Evolutionary conservation across 73 alveolate species (phyloP), one percentile per base, ranked within the genome.

Genomic region (Symbiodinium pilosum): DNA sequence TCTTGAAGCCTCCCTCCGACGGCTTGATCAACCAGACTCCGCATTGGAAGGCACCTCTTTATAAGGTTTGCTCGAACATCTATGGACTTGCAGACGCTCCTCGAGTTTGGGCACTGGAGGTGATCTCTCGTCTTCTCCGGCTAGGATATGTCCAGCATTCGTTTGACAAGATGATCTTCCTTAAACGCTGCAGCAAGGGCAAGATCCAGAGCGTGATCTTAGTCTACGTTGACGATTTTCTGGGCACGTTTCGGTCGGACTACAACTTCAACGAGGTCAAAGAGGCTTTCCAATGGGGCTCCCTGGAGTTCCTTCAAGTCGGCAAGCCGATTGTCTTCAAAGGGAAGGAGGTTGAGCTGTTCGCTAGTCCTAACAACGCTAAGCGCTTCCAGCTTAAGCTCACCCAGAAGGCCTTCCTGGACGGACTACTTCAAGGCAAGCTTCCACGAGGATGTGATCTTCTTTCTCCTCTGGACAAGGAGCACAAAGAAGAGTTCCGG

Each of bases 311-410:
- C 26, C 83, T 47, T 44, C 28, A 59, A 0, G 38, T 1, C 20
- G 59, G 34, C 38, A 30, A 86, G 36, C 43, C 8, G 3, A 44
- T 86, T n/a, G 39, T n/a, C 40, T 86, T 86, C 93, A 32, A 40
- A 39, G 93, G 93, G 56, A 86, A 86, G 39, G 93, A 86, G 93
- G 52, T 86, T 44, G 20, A 1, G 40, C 39, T 83, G 52, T n/a
- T n/a, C n/a, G n/a, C n/a, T n/a, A n/a, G n/a, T n/a, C n/a, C n/a
- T n/a, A n/a, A n/a, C n/a, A n/a, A n/a, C n/a, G n/a, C n/a, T n/a
- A n/a, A n/a, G n/a, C n/a, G n/a, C n/a, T n/a, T 0, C 47, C 68
- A 6, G 36, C 52, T 87, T 21, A 36, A 54, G 3, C 85, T 87
- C 54, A 87, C 94, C 12, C 94, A 87, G 68, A 20, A 16, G 30